Evolutionary conservation across 2,329 filamentous ascomycete species (phyloP).

Genomic region (Exophiala sp.): DNA sequence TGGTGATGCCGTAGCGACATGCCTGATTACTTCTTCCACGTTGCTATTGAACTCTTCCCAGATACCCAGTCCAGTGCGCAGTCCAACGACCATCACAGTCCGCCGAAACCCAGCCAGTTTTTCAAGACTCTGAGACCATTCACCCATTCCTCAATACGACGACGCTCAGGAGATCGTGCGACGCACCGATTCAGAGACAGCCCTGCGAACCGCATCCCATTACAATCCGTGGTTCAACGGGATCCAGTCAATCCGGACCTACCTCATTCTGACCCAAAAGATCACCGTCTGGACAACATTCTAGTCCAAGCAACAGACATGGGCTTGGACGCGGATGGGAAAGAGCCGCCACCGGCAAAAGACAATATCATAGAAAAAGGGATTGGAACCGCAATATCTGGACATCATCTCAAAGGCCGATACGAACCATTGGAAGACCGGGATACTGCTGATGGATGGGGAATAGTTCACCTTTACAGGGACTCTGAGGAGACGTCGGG

Average conservation of each 20-base stretch:
- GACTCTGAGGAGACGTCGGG: constrained; percentile 71
- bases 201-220: neutral
- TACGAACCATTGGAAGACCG: constrained; percentile 72
- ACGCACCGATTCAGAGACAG: constrained; percentile 16
- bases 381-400: constrained; percentile 55
- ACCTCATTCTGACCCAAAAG: constrained; percentile 36
- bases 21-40: constrained; percentile 63
- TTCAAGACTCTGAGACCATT: constrained; percentile 27
- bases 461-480: constrained; percentile 88
- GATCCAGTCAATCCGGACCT: constrained; percentile 27
- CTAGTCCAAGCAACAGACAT: constrained; percentile 79
- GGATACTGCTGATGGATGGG: constrained; percentile 70
- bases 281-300: constrained; percentile 81
- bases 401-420: constrained; percentile 76
- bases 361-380: constrained; percentile 43
- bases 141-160: constrained; percentile 10
- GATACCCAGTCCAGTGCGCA: constrained; percentile 26
- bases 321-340: constrained; percentile 26
- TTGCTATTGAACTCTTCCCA: constrained; percentile 58
- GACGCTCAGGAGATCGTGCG: constrained; percentile 11
- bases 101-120: constrained; percentile 17
- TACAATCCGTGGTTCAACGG: constrained; percentile 2
- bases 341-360: constrained; percentile 22
- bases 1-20: constrained; percentile 39
- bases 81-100: constrained; percentile 1